phyloP scores from a whole-genome alignment of 805 yeast genomes.

The Spathaspora girioi region DNA sequence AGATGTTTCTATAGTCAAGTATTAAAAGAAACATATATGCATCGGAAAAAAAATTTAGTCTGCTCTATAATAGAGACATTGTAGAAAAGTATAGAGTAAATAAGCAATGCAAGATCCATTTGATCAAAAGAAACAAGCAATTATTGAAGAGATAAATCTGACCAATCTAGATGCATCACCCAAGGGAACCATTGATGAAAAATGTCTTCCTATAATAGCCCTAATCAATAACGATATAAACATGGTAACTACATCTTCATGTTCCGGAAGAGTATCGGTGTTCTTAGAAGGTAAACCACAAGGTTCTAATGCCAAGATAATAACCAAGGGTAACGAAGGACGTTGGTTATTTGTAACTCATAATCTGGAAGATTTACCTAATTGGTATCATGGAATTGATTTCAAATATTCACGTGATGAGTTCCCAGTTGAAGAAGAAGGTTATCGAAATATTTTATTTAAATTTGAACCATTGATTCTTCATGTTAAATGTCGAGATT shows the following conservation, averaged over 20 bases:
- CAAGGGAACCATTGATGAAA: slow-evolving; percentile 78
- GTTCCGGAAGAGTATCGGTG: slow-evolving; percentile 84
- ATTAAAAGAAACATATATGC: too few species aligned
- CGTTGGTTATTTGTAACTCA: slow-evolving; percentile 81
- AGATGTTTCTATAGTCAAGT: too few species aligned
- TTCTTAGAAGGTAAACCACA: slow-evolving; percentile 60
- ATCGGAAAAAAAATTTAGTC: too few species aligned
- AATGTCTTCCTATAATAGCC: slow-evolving; percentile 68
- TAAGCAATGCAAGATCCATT: slow-evolving; percentile 47
- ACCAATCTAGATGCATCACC: slow-evolving; percentile 71
- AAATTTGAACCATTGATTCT: slow-evolving; percentile 84
- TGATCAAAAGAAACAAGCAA: slow-evolving; percentile 59
- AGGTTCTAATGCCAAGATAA: slow-evolving; percentile 42
- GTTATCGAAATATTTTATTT: slow-evolving; percentile 57
- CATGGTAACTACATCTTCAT: slow-evolving; percentile 84
- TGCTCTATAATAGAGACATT: not conserved
- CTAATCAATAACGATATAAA: slow-evolving; percentile 59
- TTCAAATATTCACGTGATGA: slow-evolving; percentile 13
- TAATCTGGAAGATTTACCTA: slow-evolving; percentile 42
- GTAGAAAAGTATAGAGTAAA: not conserved
- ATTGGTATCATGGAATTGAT: slow-evolving; percentile 44
- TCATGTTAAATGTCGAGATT: slow-evolving; percentile 74
- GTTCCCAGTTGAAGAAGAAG: slow-evolving; percentile 6
- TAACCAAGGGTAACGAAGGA: slow-evolving; percentile 86
- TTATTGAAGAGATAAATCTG: slow-evolving; percentile 49